Evolutionary conservation across 495 filamentous ascomycete species (phyloP).

Genomic region (Aspergillus olivimuriae): DNA sequence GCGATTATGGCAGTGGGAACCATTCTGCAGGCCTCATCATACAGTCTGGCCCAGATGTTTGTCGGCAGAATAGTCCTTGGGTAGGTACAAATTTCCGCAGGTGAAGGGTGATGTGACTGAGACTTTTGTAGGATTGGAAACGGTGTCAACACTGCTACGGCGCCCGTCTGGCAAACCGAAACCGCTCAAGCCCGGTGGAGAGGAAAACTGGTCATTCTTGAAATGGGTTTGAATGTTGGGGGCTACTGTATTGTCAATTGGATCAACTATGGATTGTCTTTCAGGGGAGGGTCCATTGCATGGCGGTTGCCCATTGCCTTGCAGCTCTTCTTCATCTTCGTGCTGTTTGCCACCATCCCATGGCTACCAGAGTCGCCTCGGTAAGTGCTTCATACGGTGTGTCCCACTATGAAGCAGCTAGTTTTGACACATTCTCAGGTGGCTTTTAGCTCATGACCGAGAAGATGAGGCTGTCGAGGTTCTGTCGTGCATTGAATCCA

Average conservation of each 20-base stretch:
- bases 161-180: conserved; percentile 62
- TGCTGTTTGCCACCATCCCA: conserved; percentile 41
- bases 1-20: conserved; percentile 53
- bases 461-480: neutral
- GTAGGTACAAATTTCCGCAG: too few relatives aligned
- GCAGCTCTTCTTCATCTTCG: conserved; percentile 49
- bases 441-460: neutral
- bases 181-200: conserved; percentile 52
- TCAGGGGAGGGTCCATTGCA: conserved; percentile 34
- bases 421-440: conserved; percentile 37
- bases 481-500: conserved; percentile 20
- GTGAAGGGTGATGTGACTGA: too few relatives aligned
- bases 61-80: conserved; percentile 49
- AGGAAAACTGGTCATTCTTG: conserved; percentile 55
- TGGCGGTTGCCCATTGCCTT: conserved; percentile 51
- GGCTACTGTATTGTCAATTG: conserved; percentile 50
- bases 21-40: conserved; percentile 50
- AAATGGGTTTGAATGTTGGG: conserved; percentile 55
- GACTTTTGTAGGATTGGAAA: conserved; percentile 43
- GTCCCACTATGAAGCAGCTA: conserved; percentile 35
- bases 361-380: conserved; percentile 53
- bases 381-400: conserved; percentile 40
- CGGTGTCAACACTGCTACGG: conserved; percentile 58
- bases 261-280: conserved; percentile 52
- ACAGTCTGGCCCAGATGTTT: conserved; percentile 52